A percentile compares a stretch with the other conserved stretches of the same genome.
Evolutionary conservation across 2,329 filamentous ascomycete genomes (phyloP).

Genomic region (Fusarium pseudograminearum): DNA sequence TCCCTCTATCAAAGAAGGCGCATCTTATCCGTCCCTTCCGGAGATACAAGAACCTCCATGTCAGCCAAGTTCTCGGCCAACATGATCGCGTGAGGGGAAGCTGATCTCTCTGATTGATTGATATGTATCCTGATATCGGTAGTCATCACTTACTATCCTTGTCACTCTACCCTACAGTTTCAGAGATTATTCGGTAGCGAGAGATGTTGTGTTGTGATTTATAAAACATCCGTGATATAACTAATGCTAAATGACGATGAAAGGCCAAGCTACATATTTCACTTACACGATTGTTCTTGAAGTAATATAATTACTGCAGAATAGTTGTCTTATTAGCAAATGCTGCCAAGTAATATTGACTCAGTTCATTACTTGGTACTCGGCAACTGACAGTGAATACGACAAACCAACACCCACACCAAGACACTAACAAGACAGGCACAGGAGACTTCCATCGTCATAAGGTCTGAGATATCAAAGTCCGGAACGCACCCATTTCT

Average conservation of each 20-base stretch:
- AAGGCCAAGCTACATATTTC: neutral
- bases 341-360: neutral
- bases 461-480: neutral
- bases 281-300: neutral
- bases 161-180: neutral
- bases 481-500: neutral
- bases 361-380: neutral
- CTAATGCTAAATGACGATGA: neutral
- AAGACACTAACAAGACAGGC: neutral
- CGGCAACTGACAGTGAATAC: neutral
- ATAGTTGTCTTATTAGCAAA: neutral
- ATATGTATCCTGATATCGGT: neutral
- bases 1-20: too few species aligned
- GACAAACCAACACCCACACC: neutral
- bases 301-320: neutral
- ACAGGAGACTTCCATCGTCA: neutral
- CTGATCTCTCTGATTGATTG: neutral
- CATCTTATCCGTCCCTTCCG: conserved; percentile 4
- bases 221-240: neutral
- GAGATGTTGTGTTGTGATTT: neutral
- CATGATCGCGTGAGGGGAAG: conserved; percentile 30
- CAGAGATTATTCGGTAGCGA: neutral
- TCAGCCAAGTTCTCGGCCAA: conserved; percentile 17
- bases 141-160: neutral
- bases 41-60: neutral